phyloP scores from a whole-genome alignment of 768 basidiomycete genomes.

The Suillus paluster region DNA sequence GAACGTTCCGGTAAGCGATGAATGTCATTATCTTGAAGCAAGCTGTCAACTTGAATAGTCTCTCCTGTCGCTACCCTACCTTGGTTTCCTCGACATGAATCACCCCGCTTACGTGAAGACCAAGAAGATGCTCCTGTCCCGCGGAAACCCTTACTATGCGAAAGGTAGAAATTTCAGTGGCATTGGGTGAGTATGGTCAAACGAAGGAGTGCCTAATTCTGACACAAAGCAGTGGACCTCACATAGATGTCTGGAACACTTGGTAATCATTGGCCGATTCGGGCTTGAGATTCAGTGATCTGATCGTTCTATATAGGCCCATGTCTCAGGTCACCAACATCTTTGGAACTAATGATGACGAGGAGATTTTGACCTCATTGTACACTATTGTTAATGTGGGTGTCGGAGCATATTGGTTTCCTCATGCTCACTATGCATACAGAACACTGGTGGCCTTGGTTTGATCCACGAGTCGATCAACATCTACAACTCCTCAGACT shows the following conservation, averaged over 20 bases:
- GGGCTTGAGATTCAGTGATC: not conserved
- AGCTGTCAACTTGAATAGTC: slow-evolving; percentile 47
- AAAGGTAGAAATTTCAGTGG: slow-evolving; percentile 68
- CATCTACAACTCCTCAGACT: slow-evolving; percentile 58
- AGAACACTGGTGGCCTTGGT: slow-evolving; percentile 79
- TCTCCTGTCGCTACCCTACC: slow-evolving; percentile 76
- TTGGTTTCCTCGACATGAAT: slow-evolving; percentile 70
- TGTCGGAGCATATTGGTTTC: slow-evolving; percentile 3
- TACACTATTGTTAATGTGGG: slow-evolving; percentile 73
- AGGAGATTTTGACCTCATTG: slow-evolving; percentile 64
- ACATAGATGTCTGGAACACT: slow-evolving; percentile 72
- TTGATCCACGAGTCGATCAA: slow-evolving; percentile 77
- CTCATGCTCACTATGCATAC: slow-evolving; percentile 8
- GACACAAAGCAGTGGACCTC: slow-evolving; percentile 61
- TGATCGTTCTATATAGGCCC: slow-evolving; percentile 49
- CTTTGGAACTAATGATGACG: slow-evolving; percentile 74
- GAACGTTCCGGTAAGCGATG: slow-evolving; percentile 70
- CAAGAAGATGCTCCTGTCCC: slow-evolving; percentile 61
- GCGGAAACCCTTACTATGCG: slow-evolving; percentile 71
- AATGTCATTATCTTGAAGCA: not conserved
- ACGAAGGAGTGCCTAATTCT: not conserved
- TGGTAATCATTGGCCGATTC: slow-evolving; percentile 45
- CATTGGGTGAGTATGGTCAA: slow-evolving; percentile 55
- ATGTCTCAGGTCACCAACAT: slow-evolving; percentile 81
- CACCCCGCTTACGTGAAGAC: slow-evolving; percentile 69